Evolutionary conservation across 1,139 yeast genomes (phyloP).

Genomic region (Sugiyamaella grinbergsii): DNA sequence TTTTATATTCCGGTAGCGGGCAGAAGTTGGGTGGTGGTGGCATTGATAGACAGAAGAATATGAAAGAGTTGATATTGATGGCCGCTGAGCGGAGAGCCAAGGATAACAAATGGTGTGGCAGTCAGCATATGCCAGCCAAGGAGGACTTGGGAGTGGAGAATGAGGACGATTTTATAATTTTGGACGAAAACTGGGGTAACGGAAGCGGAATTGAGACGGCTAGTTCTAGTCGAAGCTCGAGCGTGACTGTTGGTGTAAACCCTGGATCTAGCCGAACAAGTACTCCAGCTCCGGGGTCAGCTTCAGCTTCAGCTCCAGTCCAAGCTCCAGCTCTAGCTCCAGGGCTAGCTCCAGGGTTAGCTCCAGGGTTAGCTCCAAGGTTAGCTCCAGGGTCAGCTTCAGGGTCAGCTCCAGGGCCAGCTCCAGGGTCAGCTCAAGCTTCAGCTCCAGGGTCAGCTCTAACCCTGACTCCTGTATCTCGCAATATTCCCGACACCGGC

Average conservation of each 20-base stretch:
- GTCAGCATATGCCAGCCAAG: constrained; percentile 16
- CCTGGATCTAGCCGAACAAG: neutral
- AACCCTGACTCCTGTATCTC: too few species aligned
- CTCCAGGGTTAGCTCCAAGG: constrained; percentile 5
- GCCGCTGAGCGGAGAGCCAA: constrained; percentile 68
- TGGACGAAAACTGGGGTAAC: neutral
- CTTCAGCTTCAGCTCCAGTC: constrained; percentile 14
- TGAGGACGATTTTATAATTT: constrained; percentile 10
- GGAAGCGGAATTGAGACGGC: neutral
- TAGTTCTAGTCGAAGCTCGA: neutral
- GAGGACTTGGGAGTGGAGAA: constrained; percentile 24
- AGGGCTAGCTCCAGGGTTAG: neutral
- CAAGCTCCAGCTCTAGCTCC: constrained; percentile 7
- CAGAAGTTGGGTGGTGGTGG: constrained; percentile 32
- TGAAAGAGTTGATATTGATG: constrained; percentile 55
- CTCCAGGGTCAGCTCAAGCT: constrained; percentile 7
- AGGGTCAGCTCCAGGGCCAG: constrained; percentile 7
- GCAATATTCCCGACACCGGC: neutral
- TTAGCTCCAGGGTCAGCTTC: constrained; percentile 4
- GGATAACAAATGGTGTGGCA: constrained; percentile 61
- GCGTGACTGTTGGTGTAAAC: neutral
- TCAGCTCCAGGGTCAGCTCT: constrained; percentile 2
- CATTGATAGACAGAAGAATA: constrained; percentile 29
- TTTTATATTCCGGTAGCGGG: constrained; percentile 32
- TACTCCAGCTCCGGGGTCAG: neutral